These are phyloP conservation scores for Ploettnerulaceae sp. DNA, from an alignment of 2,329 filamentous ascomycete species.

Conservation along the genomic window DNA sequence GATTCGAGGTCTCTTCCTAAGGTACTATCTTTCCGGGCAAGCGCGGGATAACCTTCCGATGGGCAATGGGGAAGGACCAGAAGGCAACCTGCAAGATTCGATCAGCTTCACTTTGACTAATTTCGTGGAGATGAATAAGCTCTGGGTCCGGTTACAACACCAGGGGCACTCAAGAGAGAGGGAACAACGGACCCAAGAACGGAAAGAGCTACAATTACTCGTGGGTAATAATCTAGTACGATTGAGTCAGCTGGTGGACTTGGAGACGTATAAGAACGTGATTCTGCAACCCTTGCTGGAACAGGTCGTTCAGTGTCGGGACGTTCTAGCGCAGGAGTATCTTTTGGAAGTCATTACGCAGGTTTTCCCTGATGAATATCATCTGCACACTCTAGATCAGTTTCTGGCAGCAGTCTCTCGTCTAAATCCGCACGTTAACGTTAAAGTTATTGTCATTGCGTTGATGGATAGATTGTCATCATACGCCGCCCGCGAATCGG, in stretches of 20 bases:
- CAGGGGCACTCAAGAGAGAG: slow-evolving; percentile 94
- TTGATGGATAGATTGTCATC: slow-evolving; percentile 94
- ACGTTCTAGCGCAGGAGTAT: slow-evolving; percentile 96
- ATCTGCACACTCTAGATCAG: slow-evolving; percentile 92
- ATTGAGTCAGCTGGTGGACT: slow-evolving; percentile 88
- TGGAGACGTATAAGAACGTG: slow-evolving; percentile 87
- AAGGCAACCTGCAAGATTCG: slow-evolving; percentile 93
- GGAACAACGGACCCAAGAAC: slow-evolving; percentile 87
- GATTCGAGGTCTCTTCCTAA: slow-evolving; percentile 87
- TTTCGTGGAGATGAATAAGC: slow-evolving; percentile 99
- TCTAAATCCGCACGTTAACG: slow-evolving; percentile 92
- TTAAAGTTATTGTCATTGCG: slow-evolving; percentile 96
- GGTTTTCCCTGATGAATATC: slow-evolving; percentile 97
- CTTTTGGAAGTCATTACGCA: slow-evolving; percentile 97
- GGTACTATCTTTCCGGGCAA: slow-evolving; percentile 95
- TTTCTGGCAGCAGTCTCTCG: slow-evolving; percentile 89
- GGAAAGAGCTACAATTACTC: slow-evolving; percentile 89
- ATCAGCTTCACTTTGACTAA: slow-evolving; percentile 98
- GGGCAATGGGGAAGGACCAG: slow-evolving; percentile 80
- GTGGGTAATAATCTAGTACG: slow-evolving; percentile 96
- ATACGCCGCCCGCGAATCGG: slow-evolving; percentile 86
- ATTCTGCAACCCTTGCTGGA: slow-evolving; percentile 88
- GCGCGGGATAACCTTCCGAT: slow-evolving; percentile 83
- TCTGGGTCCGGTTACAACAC: slow-evolving; percentile 96
- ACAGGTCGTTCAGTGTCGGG: slow-evolving; percentile 95